A percentile compares a stretch with the other conserved stretches of the same genome.
These are phyloP conservation scores for Diaporthe citri DNA, from an alignment of 2,329 filamentous ascomycete genomes.

Conservation along the genomic window DNA sequence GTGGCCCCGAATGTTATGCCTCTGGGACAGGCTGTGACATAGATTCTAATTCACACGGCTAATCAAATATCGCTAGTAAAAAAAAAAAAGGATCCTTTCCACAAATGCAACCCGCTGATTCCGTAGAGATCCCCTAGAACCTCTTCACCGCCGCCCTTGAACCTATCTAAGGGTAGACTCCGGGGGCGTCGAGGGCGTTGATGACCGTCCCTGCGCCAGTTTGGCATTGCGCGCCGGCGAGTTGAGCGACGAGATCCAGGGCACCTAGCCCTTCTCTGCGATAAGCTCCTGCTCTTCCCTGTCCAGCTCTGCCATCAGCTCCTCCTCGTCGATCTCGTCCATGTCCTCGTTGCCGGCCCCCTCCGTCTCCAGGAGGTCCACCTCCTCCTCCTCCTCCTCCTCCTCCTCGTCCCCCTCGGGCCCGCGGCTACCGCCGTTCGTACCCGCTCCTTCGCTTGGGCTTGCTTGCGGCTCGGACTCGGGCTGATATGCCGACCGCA, in stretches of 20 bases:
- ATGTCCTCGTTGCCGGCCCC: conserved; percentile 49
- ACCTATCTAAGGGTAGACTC: neutral
- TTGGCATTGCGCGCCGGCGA: conserved; percentile 4
- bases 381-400: conserved; percentile 58
- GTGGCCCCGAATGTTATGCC: neutral
- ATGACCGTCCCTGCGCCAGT: conserved; percentile 31
- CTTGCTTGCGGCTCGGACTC: neutral
- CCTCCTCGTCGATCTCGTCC: conserved; percentile 63
- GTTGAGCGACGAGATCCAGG: conserved; percentile 25
- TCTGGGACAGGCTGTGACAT: neutral
- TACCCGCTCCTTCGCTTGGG: neutral
- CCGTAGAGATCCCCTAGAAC: neutral
- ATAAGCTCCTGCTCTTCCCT: conserved; percentile 48
- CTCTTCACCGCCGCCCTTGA: neutral
- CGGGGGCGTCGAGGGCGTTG: neutral
- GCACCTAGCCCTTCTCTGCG: conserved; percentile 41
- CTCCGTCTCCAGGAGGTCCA: conserved; percentile 46
- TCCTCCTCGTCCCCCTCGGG: neutral
- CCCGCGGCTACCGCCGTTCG: neutral
- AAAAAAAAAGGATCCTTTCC: neutral
- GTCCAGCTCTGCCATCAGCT: conserved; percentile 72
- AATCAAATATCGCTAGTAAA: conserved; percentile 33
- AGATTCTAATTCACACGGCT: neutral
- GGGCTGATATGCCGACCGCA: conserved; percentile 55
- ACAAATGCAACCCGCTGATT: conserved; percentile 2